A percentile compares a stretch with the other conserved stretches of the same genome.
Evolutionary conservation across 345 rosid genomes (phyloP).

Genomic region (Gossypium rotundifolium): DNA sequence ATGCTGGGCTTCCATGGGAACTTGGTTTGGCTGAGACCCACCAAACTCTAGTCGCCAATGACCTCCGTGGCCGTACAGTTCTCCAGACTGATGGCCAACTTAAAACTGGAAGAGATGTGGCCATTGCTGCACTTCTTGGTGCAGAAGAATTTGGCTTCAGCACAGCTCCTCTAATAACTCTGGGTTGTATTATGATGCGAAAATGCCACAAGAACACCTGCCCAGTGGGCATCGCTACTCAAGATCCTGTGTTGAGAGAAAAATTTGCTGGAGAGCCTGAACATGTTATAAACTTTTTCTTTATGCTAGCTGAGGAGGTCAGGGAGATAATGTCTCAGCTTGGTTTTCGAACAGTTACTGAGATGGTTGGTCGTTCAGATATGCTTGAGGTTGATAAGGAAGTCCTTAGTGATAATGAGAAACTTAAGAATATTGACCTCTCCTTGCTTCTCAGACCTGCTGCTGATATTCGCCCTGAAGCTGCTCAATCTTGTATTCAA

Average conservation of each 20-base stretch:
- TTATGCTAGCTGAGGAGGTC: slow-evolving; percentile 97
- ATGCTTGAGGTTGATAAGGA: slow-evolving; percentile 96
- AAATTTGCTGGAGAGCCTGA: slow-evolving; percentile 99
- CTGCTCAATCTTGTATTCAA: slow-evolving; percentile 87
- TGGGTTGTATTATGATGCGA: slow-evolving; percentile 99
- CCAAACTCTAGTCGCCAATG: slow-evolving; percentile 96
- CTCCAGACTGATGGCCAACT: slow-evolving; percentile 99
- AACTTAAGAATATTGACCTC: slow-evolving; percentile 83
- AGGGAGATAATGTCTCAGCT: slow-evolving; percentile 94
- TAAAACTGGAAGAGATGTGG: slow-evolving; percentile 98
- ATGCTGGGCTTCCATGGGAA: slow-evolving; percentile 99
- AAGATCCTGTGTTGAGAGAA: slow-evolving; percentile 96
- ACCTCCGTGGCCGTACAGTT: slow-evolving; percentile 97
- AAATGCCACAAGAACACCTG: slow-evolving; percentile 99
- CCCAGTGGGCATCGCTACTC: slow-evolving; percentile 99
- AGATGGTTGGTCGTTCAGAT: slow-evolving; percentile 99
- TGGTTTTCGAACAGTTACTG: slow-evolving; percentile 74
- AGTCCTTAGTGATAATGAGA: slow-evolving; percentile 68
- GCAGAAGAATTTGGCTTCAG: slow-evolving; percentile 99
- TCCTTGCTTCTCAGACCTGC: slow-evolving; percentile 86
- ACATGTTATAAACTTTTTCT: slow-evolving; percentile 94
- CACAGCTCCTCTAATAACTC: slow-evolving; percentile 98
- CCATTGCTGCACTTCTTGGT: slow-evolving; percentile 95
- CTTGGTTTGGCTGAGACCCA: slow-evolving; percentile 99
- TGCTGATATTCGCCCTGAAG: slow-evolving; percentile 89